Conservation (phyloP, 2,329 filamentous ascomycete species). For the Drechmeria coniospora region DNA sequence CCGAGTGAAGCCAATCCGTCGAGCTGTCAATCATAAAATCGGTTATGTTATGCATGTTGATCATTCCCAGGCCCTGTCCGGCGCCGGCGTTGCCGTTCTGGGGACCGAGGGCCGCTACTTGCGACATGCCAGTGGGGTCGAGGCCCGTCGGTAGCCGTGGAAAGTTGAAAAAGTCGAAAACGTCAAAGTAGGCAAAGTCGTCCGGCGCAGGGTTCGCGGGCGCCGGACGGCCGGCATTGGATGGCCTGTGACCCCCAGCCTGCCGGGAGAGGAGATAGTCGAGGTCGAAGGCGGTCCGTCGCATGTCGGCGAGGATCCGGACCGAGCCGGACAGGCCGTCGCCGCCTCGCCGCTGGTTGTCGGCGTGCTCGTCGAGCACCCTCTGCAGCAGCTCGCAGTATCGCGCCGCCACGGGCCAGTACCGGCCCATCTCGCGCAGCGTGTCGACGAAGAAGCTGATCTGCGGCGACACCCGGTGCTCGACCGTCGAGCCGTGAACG, state of each 20-base stretch:
- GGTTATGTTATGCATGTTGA: no score
- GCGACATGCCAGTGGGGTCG: conserved; percentile 14
- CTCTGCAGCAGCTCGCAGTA: conserved; percentile 68
- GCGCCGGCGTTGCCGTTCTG: conserved; percentile 10
- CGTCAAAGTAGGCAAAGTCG: conserved; percentile 79
- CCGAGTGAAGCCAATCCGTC: no score
- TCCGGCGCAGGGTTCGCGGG: conserved; percentile 48
- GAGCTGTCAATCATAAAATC: no score
- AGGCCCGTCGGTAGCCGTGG: conserved; percentile 48
- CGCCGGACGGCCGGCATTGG: conserved; percentile 22
- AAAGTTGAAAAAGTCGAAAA: conserved; percentile 91
- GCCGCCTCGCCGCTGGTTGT: conserved; percentile 60
- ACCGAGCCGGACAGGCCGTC: conserved; percentile 69
- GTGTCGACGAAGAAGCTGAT: conserved; percentile 73
- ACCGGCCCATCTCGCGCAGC: conserved; percentile 61
- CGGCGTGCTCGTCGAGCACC: conserved; percentile 73
- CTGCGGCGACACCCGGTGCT: conserved; percentile 65
- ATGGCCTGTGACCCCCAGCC: conserved; percentile 36
- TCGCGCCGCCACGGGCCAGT: conserved; percentile 74
- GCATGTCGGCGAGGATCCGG: conserved; percentile 81
- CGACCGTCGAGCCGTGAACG: conserved; percentile 81
- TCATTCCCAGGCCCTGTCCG: no score
- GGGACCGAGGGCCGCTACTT: conserved; percentile 12
- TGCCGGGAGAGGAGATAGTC: conserved; percentile 81
- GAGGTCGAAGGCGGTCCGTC: conserved; percentile 75